Conservation (phyloP, 805 yeast species). For the Kuraishia borneana region DNA sequence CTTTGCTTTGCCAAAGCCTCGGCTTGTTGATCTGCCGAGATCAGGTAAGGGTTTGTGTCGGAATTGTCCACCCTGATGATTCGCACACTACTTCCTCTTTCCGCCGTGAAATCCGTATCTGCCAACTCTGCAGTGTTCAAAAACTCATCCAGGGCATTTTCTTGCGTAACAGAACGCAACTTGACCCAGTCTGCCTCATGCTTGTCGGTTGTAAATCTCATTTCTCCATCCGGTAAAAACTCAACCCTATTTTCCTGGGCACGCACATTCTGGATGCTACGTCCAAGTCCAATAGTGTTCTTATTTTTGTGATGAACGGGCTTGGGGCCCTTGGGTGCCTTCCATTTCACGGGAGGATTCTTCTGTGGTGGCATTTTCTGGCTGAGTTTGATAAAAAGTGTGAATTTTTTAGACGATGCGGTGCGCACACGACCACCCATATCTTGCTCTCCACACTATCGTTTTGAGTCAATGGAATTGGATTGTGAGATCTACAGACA, state of each 20-base stretch:
- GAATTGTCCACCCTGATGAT: slow-evolving; percentile 60
- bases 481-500: slow-evolving; percentile 30
- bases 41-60: slow-evolving; percentile 40
- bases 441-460: no score
- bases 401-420: no score
- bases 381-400: no score
- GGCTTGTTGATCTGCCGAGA: slow-evolving; percentile 57
- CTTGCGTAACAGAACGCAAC: slow-evolving; percentile 89
- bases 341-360: slow-evolving; percentile 60
- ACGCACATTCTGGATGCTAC: slow-evolving; percentile 69
- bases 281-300: slow-evolving; percentile 77
- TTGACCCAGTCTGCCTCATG: slow-evolving; percentile 86
- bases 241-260: slow-evolving; percentile 58
- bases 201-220: slow-evolving; percentile 79
- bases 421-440: no score
- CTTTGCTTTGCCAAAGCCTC: slow-evolving; percentile 51
- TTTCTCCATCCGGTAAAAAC: slow-evolving; percentile 74
- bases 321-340: slow-evolving; percentile 87
- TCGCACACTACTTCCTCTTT: slow-evolving; percentile 69
- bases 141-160: slow-evolving; percentile 87
- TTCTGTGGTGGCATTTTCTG: slow-evolving; percentile 30
- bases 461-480: no score
- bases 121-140: slow-evolving; percentile 92
- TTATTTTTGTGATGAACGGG: slow-evolving; percentile 78
- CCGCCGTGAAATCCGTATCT: slow-evolving; percentile 93